These are phyloP conservation scores for Paramecium primaurelia DNA, from an alignment of 73 alveolate genomes.

Conservation along the genomic window DNA sequence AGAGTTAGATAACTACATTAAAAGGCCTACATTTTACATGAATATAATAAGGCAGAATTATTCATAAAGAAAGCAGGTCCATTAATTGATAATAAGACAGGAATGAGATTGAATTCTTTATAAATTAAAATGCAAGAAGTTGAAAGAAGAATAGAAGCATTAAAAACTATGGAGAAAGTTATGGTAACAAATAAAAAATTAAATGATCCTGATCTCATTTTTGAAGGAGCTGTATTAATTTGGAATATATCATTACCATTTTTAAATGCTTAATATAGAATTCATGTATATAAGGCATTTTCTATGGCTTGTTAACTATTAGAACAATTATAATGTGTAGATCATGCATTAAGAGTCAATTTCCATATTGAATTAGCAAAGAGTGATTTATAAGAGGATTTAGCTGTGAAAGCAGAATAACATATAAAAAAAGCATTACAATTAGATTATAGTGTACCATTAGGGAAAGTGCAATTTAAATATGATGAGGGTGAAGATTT, in stretches of 20 bases:
- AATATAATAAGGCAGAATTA: slow-evolving; percentile 85
- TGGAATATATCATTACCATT: slow-evolving; percentile 97
- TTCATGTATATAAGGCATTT: slow-evolving; percentile 94
- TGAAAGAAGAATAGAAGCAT: slow-evolving; percentile 94
- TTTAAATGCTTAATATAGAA: slow-evolving; percentile 85
- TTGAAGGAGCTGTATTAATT: slow-evolving; percentile 94
- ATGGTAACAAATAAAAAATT: slow-evolving; percentile 94
- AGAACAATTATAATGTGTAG: slow-evolving; percentile 90
- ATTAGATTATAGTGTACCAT: slow-evolving; percentile 90
- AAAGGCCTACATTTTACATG: slow-evolving; percentile 82
- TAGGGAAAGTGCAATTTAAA: slow-evolving; percentile 73
- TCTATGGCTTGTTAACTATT: slow-evolving; percentile 87
- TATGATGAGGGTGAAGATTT: slow-evolving; percentile 79
- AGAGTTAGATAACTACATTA: slow-evolving; percentile 74
- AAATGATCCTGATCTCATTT: slow-evolving; percentile 92
- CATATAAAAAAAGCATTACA: slow-evolving; percentile 91
- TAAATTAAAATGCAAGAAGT: slow-evolving; percentile 79
- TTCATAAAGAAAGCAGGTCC: slow-evolving; percentile 75
- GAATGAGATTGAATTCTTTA: slow-evolving; percentile 79
- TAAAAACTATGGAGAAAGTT: slow-evolving; percentile 92
- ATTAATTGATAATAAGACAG: slow-evolving; percentile 81
- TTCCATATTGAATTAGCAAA: slow-evolving; percentile 96
- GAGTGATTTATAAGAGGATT: slow-evolving; percentile 95
- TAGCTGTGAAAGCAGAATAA: slow-evolving; percentile 90
- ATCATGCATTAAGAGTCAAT: slow-evolving; percentile 91